These are phyloP conservation scores for Ophiocordyceps polyrhachis-furcata DNA, from an alignment of 2,329 filamentous ascomycete species.

Conservation along the genomic window DNA sequence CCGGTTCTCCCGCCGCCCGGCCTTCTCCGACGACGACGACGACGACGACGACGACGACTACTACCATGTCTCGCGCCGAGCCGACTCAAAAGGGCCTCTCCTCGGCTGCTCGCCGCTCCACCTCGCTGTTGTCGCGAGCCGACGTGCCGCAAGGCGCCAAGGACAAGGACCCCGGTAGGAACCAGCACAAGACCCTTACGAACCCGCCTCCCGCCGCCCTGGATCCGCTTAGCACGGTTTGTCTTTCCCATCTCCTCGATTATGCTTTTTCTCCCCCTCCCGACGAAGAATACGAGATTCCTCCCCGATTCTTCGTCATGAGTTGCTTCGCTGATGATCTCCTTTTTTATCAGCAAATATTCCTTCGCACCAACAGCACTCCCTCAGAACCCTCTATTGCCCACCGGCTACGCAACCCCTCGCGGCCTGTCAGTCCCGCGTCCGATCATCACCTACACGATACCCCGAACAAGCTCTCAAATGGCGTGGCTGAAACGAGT, in stretches of 20 bases:
- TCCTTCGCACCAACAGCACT: slow-evolving; percentile 18
- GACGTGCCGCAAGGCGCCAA: slow-evolving; percentile 34
- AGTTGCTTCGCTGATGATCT: not conserved
- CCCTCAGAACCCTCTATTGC: slow-evolving; percentile 26
- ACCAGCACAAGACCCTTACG: slow-evolving; percentile 9
- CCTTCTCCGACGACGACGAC: not conserved
- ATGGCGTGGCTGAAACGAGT: slow-evolving; percentile 21
- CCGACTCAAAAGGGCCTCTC: slow-evolving; percentile 2
- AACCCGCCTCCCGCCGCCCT: slow-evolving; percentile 11
- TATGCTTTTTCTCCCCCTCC: too few species aligned
- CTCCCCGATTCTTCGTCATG: not conserved
- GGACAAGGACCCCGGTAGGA: slow-evolving; percentile 12
- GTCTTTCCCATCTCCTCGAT: slow-evolving; percentile 1
- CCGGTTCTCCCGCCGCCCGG: slow-evolving; percentile 5
- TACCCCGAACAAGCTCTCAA: slow-evolving; percentile 16
- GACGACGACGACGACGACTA: not conserved
- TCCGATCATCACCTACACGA: slow-evolving; percentile 22
- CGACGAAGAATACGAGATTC: not conserved
- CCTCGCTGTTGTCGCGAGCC: slow-evolving; percentile 28
- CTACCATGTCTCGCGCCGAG: not conserved
- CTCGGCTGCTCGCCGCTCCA: slow-evolving; percentile 5
- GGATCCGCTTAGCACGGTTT: slow-evolving; percentile 19
- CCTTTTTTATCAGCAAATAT: slow-evolving; percentile 16
- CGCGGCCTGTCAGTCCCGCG: slow-evolving; percentile 31
- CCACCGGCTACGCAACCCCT: slow-evolving; percentile 32